phyloP scores from a whole-genome alignment of 1,139 yeast species.

The Kluyveromyces sp. region DNA sequence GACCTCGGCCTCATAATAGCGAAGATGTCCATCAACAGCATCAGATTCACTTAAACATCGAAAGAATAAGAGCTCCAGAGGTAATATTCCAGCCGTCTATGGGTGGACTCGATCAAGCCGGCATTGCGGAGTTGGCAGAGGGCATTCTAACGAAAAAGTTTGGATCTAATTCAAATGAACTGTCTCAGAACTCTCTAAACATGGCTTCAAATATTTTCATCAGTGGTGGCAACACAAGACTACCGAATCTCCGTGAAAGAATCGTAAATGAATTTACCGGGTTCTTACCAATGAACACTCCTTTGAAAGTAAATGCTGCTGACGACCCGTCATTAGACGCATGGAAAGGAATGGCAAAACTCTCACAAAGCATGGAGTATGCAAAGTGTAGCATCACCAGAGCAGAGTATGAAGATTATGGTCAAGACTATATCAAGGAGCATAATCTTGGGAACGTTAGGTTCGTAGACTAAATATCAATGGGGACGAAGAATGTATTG shows the following conservation, averaged over 20 bases:
- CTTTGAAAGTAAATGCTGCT: conserved; percentile 58
- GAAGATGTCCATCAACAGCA: conserved; percentile 66
- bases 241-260: conserved; percentile 63
- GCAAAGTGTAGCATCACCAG: conserved; percentile 49
- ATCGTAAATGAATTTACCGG: conserved; percentile 58
- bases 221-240: conserved; percentile 77
- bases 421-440: conserved; percentile 83
- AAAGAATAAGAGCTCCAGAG: conserved; percentile 88
- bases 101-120: conserved; percentile 95
- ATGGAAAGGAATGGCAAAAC: conserved; percentile 91
- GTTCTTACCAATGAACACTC: conserved; percentile 63
- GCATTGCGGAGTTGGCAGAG: conserved; percentile 68
- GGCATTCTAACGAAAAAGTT: conserved; percentile 58
- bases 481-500: not conserved
- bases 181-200: conserved; percentile 25
- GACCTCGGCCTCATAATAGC: conserved; percentile 69
- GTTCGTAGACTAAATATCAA: conserved; percentile 19
- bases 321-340: conserved; percentile 67
- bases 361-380: conserved; percentile 48
- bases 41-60: conserved; percentile 84
- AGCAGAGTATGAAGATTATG: conserved; percentile 79
- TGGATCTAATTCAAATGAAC: conserved; percentile 44
- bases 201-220: conserved; percentile 61
- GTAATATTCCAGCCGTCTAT: conserved; percentile 88
- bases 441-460: conserved; percentile 65